Conservation (phyloP, 768 basidiomycete species). For the Solioccasus polychromus region DNA sequence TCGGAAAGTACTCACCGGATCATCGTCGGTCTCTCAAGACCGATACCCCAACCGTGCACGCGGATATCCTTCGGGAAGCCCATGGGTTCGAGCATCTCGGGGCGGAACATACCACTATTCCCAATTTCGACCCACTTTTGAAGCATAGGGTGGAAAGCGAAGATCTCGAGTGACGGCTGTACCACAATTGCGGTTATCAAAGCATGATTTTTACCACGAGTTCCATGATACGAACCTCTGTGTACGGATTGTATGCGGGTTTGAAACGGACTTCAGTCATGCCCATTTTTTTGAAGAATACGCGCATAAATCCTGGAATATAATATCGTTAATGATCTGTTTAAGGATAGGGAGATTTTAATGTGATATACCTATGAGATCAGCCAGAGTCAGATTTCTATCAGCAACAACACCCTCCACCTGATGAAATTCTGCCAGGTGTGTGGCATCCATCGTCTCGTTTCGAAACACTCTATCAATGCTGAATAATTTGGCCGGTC, state of each 20-base stretch:
- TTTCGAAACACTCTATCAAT: slow-evolving; percentile 99
- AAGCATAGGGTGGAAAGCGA: slow-evolving; percentile 94
- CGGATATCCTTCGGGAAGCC: slow-evolving; percentile 95
- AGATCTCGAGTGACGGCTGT: slow-evolving; percentile 95
- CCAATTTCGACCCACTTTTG: slow-evolving; percentile 97
- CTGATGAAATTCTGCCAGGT: slow-evolving; percentile 98
- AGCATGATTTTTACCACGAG: background rate
- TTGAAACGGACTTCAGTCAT: slow-evolving; percentile 94
- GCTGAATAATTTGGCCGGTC: slow-evolving; percentile 91
- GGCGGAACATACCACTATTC: slow-evolving; percentile 99
- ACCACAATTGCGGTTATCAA: slow-evolving; percentile 9
- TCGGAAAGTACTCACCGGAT: slow-evolving; percentile 65
- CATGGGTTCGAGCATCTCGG: slow-evolving; percentile 99
- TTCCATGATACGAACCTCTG: slow-evolving; percentile 56
- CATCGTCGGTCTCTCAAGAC: slow-evolving; percentile 96
- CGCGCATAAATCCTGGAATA: slow-evolving; percentile 87
- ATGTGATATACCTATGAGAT: slow-evolving; percentile 75
- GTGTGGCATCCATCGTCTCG: slow-evolving; percentile 97
- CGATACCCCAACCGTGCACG: slow-evolving; percentile 95
- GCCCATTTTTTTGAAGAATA: slow-evolving; percentile 98
- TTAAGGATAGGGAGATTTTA: background rate
- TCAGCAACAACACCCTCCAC: slow-evolving; percentile 99
- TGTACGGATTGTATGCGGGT: slow-evolving; percentile 98
- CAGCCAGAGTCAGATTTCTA: slow-evolving; percentile 85
- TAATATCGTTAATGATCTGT: background rate